Evolutionary conservation across 164 flowering plant genomes (phyloP).

Genomic region (Aristolochia fimbriata): DNA sequence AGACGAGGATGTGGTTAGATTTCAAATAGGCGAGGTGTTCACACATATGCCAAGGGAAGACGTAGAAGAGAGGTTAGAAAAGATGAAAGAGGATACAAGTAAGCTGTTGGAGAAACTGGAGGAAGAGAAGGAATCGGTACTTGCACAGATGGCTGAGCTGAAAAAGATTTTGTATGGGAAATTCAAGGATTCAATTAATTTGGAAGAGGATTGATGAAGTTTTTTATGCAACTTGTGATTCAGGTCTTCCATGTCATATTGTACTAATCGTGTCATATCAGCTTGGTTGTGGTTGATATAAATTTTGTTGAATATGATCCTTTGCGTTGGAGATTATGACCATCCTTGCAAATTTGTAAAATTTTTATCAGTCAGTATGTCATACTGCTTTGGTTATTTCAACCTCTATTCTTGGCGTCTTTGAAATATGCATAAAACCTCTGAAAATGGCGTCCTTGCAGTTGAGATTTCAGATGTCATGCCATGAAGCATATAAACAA

Average conservation of each 20-base stretch:
- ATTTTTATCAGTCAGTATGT: too few relatives aligned
- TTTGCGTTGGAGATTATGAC: too few relatives aligned
- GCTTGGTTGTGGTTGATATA: not conserved
- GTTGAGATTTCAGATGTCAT: too few relatives aligned
- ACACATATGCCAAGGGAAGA: conserved; percentile 79
- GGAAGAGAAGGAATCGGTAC: conserved; percentile 65
- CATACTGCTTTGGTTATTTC: too few relatives aligned
- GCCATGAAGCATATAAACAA: too few relatives aligned
- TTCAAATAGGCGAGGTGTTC: conserved; percentile 96
- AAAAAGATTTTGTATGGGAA: conserved; percentile 85
- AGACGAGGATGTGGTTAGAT: conserved; percentile 76
- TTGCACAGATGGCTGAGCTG: conserved; percentile 80
- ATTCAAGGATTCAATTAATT: conserved; percentile 90
- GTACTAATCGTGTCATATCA: not conserved
- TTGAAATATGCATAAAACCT: too few relatives aligned
- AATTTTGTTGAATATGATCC: too few relatives aligned
- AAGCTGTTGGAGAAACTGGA: conserved; percentile 65
- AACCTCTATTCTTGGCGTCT: too few relatives aligned
- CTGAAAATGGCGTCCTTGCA: too few relatives aligned
- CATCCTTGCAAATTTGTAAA: too few relatives aligned
- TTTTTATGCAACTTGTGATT: too few relatives aligned
- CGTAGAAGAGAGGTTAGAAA: conserved; percentile 70
- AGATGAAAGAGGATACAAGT: conserved; percentile 59
- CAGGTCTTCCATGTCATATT: too few relatives aligned
- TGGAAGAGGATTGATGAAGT: conserved; percentile 64